phyloP scores from a whole-genome alignment of 441 rosid genomes.

The Isatis lusitanica region DNA sequence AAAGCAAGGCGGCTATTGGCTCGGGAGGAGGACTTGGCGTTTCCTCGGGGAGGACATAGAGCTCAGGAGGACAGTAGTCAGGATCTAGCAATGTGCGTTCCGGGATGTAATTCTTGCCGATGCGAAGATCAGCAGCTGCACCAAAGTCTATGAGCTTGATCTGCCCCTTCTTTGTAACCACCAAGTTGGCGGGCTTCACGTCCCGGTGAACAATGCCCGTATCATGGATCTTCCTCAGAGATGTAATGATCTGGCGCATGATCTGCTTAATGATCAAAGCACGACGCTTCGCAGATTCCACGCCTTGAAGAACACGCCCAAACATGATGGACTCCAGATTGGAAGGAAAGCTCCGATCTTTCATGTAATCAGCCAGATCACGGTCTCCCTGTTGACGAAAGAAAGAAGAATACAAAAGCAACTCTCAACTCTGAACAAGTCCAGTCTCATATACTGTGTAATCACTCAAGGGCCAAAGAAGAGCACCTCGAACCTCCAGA shows the following conservation, averaged over 20 bases:
- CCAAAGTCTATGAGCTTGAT: slow-evolving; percentile 97
- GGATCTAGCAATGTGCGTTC: slow-evolving; percentile 75
- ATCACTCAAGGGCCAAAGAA: not conserved
- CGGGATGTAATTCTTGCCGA: slow-evolving; percentile 87
- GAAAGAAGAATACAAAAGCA: not conserved
- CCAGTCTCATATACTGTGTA: no score
- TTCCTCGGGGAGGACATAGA: slow-evolving; percentile 90
- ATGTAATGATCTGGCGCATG: slow-evolving; percentile 86
- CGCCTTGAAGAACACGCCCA: slow-evolving; percentile 77
- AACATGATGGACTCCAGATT: slow-evolving; percentile 87
- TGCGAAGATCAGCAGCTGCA: slow-evolving; percentile 96
- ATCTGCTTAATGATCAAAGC: slow-evolving; percentile 91
- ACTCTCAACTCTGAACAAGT: not conserved
- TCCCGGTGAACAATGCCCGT: slow-evolving; percentile 93
- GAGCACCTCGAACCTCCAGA: slow-evolving; percentile 94
- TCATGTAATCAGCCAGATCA: slow-evolving; percentile 85
- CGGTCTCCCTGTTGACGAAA: slow-evolving; percentile 65
- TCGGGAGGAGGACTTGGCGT: slow-evolving; percentile 97
- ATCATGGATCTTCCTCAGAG: slow-evolving; percentile 81
- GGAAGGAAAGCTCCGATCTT: slow-evolving; percentile 79
- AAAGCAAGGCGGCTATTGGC: slow-evolving; percentile 89
- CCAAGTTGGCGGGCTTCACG: slow-evolving; percentile 90
- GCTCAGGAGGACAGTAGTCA: slow-evolving; percentile 91
- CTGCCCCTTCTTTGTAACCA: slow-evolving; percentile 86
- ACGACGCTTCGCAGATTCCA: slow-evolving; percentile 68